phyloP scores from a whole-genome alignment of 2,329 filamentous ascomycete genomes.

The Leptographium flavum region DNA sequence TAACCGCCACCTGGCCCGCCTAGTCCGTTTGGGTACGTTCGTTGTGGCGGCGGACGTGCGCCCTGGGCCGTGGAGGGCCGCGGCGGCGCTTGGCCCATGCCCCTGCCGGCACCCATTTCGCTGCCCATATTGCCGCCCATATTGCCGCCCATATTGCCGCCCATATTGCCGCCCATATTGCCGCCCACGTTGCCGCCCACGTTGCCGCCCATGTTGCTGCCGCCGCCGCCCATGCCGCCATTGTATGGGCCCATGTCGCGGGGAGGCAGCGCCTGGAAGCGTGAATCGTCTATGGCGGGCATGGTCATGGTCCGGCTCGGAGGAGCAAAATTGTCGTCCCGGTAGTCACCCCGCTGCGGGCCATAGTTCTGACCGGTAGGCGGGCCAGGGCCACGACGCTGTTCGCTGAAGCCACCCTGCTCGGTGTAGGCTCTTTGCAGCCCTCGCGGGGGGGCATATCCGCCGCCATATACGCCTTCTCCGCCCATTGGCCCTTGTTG shows the following conservation, averaged over 20 bases:
- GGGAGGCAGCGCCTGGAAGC: slow-evolving; percentile 20
- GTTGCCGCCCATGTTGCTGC: slow-evolving; percentile 8
- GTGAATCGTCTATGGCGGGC: slow-evolving; percentile 33
- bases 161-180: neutral
- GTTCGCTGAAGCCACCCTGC: neutral
- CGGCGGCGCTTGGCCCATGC: slow-evolving; percentile 22
- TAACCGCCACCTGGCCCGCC: neutral
- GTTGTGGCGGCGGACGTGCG: slow-evolving; percentile 36
- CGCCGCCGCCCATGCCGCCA: slow-evolving; percentile 24
- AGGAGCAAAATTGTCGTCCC: slow-evolving; percentile 31
- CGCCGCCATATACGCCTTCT: slow-evolving; percentile 2
- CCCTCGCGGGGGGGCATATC: slow-evolving; percentile 12
- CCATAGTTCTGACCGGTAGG: slow-evolving; percentile 21
- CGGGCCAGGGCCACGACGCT: slow-evolving; percentile 10
- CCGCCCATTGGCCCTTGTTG: slow-evolving; percentile 18
- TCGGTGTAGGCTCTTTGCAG: slow-evolving; percentile 7
- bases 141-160: slow-evolving; percentile 12
- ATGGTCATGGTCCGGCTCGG: slow-evolving; percentile 48
- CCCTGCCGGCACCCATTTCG: neutral
- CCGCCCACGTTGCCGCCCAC: slow-evolving; percentile 30
- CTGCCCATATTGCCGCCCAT: no score
- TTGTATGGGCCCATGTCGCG: slow-evolving; percentile 32
- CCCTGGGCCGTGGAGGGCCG: slow-evolving; percentile 42
- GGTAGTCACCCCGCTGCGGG: slow-evolving; percentile 16
- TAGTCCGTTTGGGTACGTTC: slow-evolving; percentile 23